Conservation (phyloP, 331 rosid genomes). For the Malus hybrid region DNA sequence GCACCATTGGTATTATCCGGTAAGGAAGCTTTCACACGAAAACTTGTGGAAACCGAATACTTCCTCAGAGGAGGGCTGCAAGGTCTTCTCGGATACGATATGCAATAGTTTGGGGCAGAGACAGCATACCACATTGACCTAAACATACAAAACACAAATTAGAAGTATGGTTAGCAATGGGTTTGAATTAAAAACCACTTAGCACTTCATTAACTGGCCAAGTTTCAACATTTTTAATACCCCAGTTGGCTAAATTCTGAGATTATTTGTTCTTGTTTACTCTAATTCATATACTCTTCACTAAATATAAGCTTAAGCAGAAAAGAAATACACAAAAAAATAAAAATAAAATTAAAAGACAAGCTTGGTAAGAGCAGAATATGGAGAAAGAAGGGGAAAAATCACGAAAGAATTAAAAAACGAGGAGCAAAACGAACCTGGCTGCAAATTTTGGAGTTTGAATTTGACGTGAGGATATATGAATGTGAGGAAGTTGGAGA, state of each 20-base stretch:
- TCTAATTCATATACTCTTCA: background rate
- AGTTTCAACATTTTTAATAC: background rate
- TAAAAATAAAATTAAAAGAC: background rate
- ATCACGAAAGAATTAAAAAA: background rate
- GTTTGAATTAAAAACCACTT: background rate
- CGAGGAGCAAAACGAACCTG: background rate
- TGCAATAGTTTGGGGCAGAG: slow-evolving; percentile 35
- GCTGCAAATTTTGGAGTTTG: background rate
- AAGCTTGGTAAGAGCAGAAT: background rate
- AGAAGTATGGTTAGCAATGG: background rate
- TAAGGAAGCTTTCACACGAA: slow-evolving; percentile 44
- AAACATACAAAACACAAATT: background rate
- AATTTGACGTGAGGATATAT: background rate
- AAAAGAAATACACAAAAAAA: background rate
- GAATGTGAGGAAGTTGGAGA: background rate
- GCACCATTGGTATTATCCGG: slow-evolving; percentile 29
- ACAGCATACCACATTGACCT: slow-evolving; percentile 67
- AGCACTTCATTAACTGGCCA: background rate
- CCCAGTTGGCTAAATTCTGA: background rate
- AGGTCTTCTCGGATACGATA: slow-evolving; percentile 29
- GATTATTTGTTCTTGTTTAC: background rate
- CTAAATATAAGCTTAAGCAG: background rate
- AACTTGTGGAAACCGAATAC: slow-evolving; percentile 22
- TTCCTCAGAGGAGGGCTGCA: slow-evolving; percentile 16
- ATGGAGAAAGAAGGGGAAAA: background rate